phyloP scores from a whole-genome alignment of 2,329 filamentous ascomycete genomes.

The Ascochyta clinopodiicola region DNA sequence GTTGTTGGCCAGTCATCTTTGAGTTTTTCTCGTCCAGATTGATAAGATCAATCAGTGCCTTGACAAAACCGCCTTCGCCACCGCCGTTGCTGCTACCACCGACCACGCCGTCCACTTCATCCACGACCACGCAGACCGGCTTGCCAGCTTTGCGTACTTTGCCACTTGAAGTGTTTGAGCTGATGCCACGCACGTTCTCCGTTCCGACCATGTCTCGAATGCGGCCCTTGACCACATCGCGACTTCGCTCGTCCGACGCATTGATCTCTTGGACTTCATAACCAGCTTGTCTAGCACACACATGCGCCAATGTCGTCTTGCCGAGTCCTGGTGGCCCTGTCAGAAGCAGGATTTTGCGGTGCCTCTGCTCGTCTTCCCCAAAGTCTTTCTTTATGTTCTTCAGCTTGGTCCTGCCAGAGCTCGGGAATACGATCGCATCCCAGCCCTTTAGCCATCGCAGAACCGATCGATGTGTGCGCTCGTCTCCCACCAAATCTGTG shows the following conservation, averaged over 20 bases:
- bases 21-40: constrained; percentile 84
- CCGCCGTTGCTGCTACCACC: constrained; percentile 71
- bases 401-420: constrained; percentile 66
- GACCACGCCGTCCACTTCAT: constrained; percentile 95
- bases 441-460: constrained; percentile 92
- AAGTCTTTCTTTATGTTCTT: constrained; percentile 54
- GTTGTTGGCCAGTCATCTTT: constrained; percentile 45
- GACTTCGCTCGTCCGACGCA: constrained; percentile 91
- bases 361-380: constrained; percentile 73
- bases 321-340: constrained; percentile 92
- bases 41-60: constrained; percentile 90
- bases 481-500: constrained; percentile 91
- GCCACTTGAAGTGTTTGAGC: constrained; percentile 59
- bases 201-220: constrained; percentile 93
- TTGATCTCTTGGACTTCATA: constrained; percentile 98
- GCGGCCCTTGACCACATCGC: constrained; percentile 85
- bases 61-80: constrained; percentile 93
- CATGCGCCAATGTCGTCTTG: constrained; percentile 95
- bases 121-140: constrained; percentile 91
- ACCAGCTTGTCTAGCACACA: constrained; percentile 92
- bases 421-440: constrained; percentile 92
- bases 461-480: constrained; percentile 88
- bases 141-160: constrained; percentile 75
- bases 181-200: constrained; percentile 83
- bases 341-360: constrained; percentile 86